phyloP scores from a whole-genome alignment of 139 green algal species.

The Chlamydomonas sphaeroides region DNA sequence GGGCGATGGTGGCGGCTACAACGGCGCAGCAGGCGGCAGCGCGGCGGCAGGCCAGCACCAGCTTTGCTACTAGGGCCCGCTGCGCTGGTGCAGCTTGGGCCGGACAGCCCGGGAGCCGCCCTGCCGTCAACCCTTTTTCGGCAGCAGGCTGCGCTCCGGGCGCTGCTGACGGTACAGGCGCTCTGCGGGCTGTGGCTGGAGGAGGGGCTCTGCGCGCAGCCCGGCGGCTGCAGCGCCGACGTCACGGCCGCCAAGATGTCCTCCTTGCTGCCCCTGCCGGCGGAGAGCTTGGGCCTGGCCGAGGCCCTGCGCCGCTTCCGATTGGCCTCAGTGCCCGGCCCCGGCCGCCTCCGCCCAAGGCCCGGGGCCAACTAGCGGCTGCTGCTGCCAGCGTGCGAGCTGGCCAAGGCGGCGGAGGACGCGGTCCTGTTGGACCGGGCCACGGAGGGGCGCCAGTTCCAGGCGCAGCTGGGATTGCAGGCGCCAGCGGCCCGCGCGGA shows the following conservation, averaged over 20 bases:
- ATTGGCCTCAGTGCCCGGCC: no score
- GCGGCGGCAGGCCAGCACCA: neutral
- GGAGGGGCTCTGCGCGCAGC: conserved; percentile 22
- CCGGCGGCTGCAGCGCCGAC: neutral
- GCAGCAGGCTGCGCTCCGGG: no score
- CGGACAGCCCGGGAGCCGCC: neutral
- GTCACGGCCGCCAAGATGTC: neutral
- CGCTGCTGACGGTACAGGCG: conserved; percentile 4
- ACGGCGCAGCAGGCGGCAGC: neutral
- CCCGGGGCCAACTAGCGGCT: no score
- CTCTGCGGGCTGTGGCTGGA: conserved; percentile 25
- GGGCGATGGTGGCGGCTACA: neutral
- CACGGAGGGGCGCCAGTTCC: conserved; percentile 17
- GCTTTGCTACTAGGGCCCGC: neutral
- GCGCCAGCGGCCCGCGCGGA: neutral
- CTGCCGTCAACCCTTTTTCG: no score
- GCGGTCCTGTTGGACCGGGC: neutral
- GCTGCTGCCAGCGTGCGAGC: neutral
- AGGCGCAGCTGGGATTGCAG: neutral
- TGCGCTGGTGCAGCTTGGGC: conserved; percentile 22
- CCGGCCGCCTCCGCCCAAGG: no score
- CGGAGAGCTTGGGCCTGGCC: no score
- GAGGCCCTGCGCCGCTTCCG: neutral
- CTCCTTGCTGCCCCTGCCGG: neutral
- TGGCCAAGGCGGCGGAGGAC: conserved; percentile 3